Conservation (phyloP, 1,284 basidiomycete species). For the Sanghuangporus weigelae region DNA sequence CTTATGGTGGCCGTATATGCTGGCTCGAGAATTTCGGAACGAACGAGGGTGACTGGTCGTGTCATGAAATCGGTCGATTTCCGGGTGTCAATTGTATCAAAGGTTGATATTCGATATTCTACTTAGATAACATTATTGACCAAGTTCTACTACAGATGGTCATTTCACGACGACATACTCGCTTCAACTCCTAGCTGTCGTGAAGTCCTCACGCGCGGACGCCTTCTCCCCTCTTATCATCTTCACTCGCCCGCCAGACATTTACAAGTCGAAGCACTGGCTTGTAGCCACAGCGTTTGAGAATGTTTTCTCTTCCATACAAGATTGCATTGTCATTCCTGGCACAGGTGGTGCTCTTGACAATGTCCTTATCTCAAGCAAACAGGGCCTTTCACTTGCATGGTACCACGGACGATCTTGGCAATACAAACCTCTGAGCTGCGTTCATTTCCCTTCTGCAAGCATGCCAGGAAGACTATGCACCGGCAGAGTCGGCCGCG, state of each 20-base stretch:
- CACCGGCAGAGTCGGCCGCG: conserved; percentile 1
- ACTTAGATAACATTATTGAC: neutral
- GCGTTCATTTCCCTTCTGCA: neutral
- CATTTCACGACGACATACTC: conserved; percentile 18
- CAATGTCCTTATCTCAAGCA: conserved; percentile 11
- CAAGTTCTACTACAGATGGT: conserved; percentile 8
- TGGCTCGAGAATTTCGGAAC: conserved; percentile 18
- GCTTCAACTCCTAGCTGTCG: conserved; percentile 13
- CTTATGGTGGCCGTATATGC: conserved; percentile 10
- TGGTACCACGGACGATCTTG: conserved; percentile 13
- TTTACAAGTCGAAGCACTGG: conserved; percentile 15
- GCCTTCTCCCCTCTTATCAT: conserved; percentile 12
- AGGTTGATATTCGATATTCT: neutral
- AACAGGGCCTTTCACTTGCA: conserved; percentile 12
- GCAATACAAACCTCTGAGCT: conserved; percentile 4
- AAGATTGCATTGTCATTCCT: conserved; percentile 10
- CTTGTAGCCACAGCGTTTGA: conserved; percentile 13
- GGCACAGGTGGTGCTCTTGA: conserved; percentile 2
- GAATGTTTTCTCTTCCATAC: conserved; percentile 11
- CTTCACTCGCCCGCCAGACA: conserved; percentile 13
- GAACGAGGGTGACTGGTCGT: conserved; percentile 15
- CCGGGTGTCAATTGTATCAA: conserved; percentile 16
- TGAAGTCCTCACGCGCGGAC: conserved; percentile 9
- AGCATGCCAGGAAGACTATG: conserved; percentile 6
- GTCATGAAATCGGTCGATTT: conserved; percentile 15